Evolutionary conservation across 306 rosid species (phyloP), one percentile per base, ranked within the genome.

Genomic region (Heteromeles arbutifolia): DNA sequence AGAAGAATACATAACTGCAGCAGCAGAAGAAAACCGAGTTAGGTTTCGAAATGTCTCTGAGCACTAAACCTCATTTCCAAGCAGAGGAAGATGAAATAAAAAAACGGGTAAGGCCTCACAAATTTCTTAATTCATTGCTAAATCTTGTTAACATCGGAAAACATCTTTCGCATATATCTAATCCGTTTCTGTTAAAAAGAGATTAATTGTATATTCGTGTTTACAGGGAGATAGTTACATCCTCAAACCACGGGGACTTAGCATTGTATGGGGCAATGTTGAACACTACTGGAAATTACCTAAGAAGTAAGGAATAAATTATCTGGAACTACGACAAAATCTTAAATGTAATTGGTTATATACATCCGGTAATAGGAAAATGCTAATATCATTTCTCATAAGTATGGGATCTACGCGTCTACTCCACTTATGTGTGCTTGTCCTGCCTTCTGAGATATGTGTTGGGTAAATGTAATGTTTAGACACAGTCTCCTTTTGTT

Each of bases 211-310:
- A 52, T 79, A 34, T 79, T 28, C 17, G 10, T 66, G 39, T 29
- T 41, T 61, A 13, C 70, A 65, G 82, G 21, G 0, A 0, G 4
- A 9, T 11, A 4, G 2, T 8, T 21, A 1, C 26, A 17, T 2
- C 5, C 19, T 83, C 56, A 31, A 34, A 7, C 84, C 87, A 8
- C 73, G 24, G 12, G 77, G 24, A 56, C 76, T 86, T 3, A 79
- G 19, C 74, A 79, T 86, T 57, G 74, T 80, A 25, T 84, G 87
- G 90, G 90, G 87, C 24, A 81, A 73, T 31, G 90, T 84, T 75
- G 19, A 24, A 3, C 88, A 83, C 48, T 80, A 84, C 34, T 87
- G 90, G 84, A 75, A 50, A 39, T 4, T 83, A 68, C 82, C 79
- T 2, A 8, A 5, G 1, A 0, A 0, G 84, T 76, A 80, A 59